These are phyloP conservation scores for Chiua virens DNA, from an alignment of 768 basidiomycete genomes.

Conservation along the genomic window DNA sequence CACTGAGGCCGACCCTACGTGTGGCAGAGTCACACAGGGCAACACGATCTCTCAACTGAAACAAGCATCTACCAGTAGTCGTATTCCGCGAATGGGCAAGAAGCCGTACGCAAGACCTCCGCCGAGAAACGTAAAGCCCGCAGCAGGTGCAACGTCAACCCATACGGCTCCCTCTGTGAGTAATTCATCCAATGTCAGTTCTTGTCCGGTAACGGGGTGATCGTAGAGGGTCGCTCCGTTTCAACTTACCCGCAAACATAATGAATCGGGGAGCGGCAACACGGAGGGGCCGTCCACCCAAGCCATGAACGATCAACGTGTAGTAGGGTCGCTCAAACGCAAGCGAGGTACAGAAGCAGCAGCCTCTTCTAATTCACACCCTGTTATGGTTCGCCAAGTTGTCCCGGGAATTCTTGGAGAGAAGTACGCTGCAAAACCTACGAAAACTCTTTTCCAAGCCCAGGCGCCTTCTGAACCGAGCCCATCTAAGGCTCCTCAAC, in stretches of 20 bases:
- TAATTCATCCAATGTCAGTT: not conserved
- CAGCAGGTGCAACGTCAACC: conserved; percentile 5
- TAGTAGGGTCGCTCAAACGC: conserved; percentile 32
- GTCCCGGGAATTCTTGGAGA: conserved; percentile 33
- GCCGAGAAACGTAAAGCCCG: conserved; percentile 5
- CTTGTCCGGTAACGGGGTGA: not conserved
- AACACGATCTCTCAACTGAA: conserved; percentile 46
- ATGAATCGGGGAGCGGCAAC: conserved; percentile 4
- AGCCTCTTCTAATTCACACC: conserved; percentile 22
- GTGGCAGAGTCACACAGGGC: conserved; percentile 20
- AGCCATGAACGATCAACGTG: conserved; percentile 4
- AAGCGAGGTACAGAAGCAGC: conserved; percentile 20
- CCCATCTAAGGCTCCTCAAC: conserved; percentile 23
- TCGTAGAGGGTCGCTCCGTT: conserved; percentile 11
- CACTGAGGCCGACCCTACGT: conserved; percentile 12
- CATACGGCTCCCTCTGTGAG: conserved; percentile 17
- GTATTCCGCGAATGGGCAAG: conserved; percentile 58
- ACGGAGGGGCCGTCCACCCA: conserved; percentile 9
- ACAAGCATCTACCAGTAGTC: conserved; percentile 47
- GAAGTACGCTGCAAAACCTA: conserved; percentile 29
- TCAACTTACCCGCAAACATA: conserved; percentile 10
- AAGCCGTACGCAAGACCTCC: conserved; percentile 57
- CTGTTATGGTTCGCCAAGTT: conserved; percentile 37
- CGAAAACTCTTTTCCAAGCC: conserved; percentile 13
- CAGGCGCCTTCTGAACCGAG: conserved; percentile 14